Evolutionary conservation across 2,329 filamentous ascomycete genomes (phyloP), one percentile per base, ranked within the genome.

Genomic region (Trichoderma endophyticum): DNA sequence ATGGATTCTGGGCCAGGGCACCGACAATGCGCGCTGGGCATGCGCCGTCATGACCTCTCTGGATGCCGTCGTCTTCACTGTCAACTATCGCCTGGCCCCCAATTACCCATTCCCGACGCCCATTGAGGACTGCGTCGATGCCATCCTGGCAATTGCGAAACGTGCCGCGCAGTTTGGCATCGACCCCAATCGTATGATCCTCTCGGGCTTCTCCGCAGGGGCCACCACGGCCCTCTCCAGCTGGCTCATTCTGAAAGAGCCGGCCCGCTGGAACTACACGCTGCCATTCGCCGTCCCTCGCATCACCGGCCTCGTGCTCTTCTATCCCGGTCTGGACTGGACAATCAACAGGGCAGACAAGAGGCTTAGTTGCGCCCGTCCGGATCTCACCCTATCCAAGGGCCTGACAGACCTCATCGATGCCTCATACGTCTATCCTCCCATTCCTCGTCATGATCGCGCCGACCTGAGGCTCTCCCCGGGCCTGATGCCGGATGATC

Each of bases 31-130:
- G 15, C 84, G 89, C 56, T 91, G 89, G 83, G 88, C 86, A 6
- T 83, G 85, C 4, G 82, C 84, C 43, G 85, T 90, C 4, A 80
- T 87, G 51, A 80, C 86, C 30, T 81, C 84, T 5, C 81, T 87
- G 14, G 84, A 88, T 67, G 88, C 87, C 32, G 82, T 92, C 26
- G 85, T 91, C 70, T 86, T 92, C 73, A 88, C 86, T 2, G 88
- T 91, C 75, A 89, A 91, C 76, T 92, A 93, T 77, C 86, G 91
- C n/a, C 84, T 92, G 2, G 89, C 90, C 0, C 91, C 91, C 0
- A 87, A 88, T 76, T 83, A 87, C 74, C 89, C 89, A 0, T 92
- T 91, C 77, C 90, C 90, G 1, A 87, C 86, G 0, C 86, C 89
- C 0, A 85, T 92, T 0, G 89, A 92, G 74, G 91, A 92, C 77